Evolutionary conservation across 768 basidiomycete species (phyloP).

Genomic region (Gautieria morchelliformis): DNA sequence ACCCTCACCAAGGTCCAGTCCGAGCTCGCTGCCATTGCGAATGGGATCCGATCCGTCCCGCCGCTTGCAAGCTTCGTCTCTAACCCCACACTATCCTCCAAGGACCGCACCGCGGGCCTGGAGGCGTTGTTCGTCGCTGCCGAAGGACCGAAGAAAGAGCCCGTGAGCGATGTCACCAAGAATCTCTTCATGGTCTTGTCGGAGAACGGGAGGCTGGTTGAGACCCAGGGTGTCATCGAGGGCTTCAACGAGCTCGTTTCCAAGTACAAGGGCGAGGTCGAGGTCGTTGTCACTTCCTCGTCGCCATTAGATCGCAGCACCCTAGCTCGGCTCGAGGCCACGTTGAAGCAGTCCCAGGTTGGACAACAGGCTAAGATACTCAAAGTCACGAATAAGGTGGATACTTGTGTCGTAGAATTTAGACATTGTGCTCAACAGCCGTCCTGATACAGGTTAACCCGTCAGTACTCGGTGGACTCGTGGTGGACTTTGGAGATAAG

Average conservation of each 20-base stretch:
- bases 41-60: constrained; percentile 55
- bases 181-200: constrained; percentile 85
- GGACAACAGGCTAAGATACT: constrained; percentile 82
- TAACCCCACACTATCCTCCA: constrained; percentile 85
- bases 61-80: constrained; percentile 63
- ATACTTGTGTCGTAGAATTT: not conserved
- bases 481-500: constrained; percentile 98
- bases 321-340: constrained; percentile 67
- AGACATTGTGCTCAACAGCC: not conserved
- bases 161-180: constrained; percentile 79
- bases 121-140: constrained; percentile 55
- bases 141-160: constrained; percentile 63
- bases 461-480: constrained; percentile 79
- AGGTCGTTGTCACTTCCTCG: constrained; percentile 86
- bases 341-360: constrained; percentile 78
- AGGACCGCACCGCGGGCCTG: constrained; percentile 67
- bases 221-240: constrained; percentile 78
- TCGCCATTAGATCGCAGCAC: constrained; percentile 68
- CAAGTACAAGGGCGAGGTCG: constrained; percentile 86
- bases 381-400: constrained; percentile 86
- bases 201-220: constrained; percentile 84
- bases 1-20: constrained; percentile 77
- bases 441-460: constrained; percentile 72
- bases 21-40: constrained; percentile 67
- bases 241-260: constrained; percentile 87